These are phyloP conservation scores for Sporothrix dimorphospora DNA, from an alignment of 2,329 filamentous ascomycete species.

Conservation along the genomic window DNA sequence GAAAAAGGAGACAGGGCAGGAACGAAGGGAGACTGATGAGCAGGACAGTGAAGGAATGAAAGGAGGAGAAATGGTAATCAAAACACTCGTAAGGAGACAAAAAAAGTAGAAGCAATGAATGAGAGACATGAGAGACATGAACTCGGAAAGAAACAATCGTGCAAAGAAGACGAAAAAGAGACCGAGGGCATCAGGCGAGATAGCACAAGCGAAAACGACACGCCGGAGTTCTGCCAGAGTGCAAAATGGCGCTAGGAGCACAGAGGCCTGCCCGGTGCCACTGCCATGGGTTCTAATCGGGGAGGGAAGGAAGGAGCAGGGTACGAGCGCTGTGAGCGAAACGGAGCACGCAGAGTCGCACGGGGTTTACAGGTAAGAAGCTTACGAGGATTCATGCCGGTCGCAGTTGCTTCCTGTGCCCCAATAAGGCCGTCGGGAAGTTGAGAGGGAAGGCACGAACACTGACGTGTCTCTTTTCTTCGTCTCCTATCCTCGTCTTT, in stretches of 20 bases:
- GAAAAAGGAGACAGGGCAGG: neutral
- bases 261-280: conserved; percentile 30
- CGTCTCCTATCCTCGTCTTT: neutral
- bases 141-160: neutral
- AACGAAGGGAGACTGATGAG: neutral
- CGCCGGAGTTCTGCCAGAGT: neutral
- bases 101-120: neutral
- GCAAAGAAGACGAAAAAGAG: neutral
- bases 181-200: neutral
- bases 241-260: conserved; percentile 23
- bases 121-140: conserved; percentile 1
- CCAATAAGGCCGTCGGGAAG: neutral
- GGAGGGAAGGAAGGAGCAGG: neutral
- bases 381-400: neutral
- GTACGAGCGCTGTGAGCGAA: neutral
- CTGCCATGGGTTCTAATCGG: conserved; percentile 30
- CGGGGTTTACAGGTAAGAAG: too few species aligned
- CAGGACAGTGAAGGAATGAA: neutral
- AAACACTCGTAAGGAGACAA: neutral
- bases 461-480: neutral
- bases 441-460: neutral
- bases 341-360: conserved; percentile 2
- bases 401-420: neutral
- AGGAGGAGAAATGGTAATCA: neutral
- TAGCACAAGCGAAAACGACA: neutral